Evolutionary conservation across 345 rosid genomes (phyloP).

Genomic region (Dovyalis caffra): DNA sequence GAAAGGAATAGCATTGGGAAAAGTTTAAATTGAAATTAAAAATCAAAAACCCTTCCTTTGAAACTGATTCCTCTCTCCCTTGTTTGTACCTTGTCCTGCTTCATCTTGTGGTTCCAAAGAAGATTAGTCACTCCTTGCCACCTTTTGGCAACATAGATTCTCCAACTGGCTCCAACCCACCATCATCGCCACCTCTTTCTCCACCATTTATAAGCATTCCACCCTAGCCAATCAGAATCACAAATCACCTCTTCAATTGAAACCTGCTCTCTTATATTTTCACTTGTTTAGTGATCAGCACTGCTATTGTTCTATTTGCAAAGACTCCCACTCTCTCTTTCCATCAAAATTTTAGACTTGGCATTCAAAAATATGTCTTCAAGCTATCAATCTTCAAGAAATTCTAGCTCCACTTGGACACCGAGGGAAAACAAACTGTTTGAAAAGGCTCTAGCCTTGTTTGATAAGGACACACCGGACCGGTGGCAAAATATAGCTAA

Average conservation of each 20-base stretch:
- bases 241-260: neutral
- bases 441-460: conserved; percentile 49
- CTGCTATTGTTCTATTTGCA: neutral
- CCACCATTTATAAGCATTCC: conserved; percentile 17
- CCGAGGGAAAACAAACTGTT: conserved; percentile 52
- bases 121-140: conserved; percentile 25
- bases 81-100: conserved; percentile 5
- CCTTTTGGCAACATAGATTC: conserved; percentile 22
- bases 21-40: neutral
- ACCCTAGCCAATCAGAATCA: neutral
- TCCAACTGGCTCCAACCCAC: conserved; percentile 28
- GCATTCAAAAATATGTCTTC: conserved; percentile 32
- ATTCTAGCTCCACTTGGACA: conserved; percentile 39
- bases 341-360: neutral
- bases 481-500: conserved; percentile 56
- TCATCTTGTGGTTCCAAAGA: conserved; percentile 27
- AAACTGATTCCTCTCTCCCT: conserved; percentile 11
- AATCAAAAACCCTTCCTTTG: neutral
- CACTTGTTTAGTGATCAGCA: neutral
- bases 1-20: neutral
- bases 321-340: neutral
- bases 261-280: neutral
- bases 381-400: conserved; percentile 28
- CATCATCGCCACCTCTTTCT: neutral
- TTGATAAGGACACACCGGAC: conserved; percentile 55